phyloP scores from a whole-genome alignment of 208 protist genomes.

The Leishmania guyanensis region DNA sequence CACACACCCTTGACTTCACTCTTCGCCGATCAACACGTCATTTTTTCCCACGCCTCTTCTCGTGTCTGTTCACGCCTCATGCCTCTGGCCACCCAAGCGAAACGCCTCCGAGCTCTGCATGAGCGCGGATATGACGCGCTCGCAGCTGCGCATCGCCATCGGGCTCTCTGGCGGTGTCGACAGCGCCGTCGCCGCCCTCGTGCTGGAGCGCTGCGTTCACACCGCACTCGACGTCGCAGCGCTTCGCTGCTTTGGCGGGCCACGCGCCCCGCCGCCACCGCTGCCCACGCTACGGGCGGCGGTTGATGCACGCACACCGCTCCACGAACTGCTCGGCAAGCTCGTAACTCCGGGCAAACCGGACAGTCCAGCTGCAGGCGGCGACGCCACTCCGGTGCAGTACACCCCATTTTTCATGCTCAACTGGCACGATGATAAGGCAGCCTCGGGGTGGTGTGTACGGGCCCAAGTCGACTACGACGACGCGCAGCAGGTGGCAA shows the following conservation, averaged over 20 bases:
- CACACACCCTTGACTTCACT: not conserved
- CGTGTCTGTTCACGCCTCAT: not conserved
- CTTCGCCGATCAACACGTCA: not conserved
- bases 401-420: slow-evolving; percentile 63
- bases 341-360: not conserved
- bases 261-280: slow-evolving; percentile 1
- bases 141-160: slow-evolving; percentile 51
- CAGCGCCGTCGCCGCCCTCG: slow-evolving; percentile 69
- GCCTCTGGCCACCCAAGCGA: not conserved
- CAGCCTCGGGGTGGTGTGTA: slow-evolving; percentile 51
- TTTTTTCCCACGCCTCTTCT: not conserved
- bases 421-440: slow-evolving; percentile 66
- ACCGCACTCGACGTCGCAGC: slow-evolving; percentile 53
- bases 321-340: slow-evolving; percentile 9
- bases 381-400: slow-evolving; percentile 15
- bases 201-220: slow-evolving; percentile 64
- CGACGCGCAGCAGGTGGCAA: slow-evolving; percentile 68
- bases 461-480: slow-evolving; percentile 52
- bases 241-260: slow-evolving; percentile 33
- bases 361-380: not conserved
- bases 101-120: not conserved
- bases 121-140: not conserved
- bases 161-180: slow-evolving; percentile 84
- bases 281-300: slow-evolving; percentile 6
- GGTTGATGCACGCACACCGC: slow-evolving; percentile 2